These are phyloP conservation scores for Fusarium nurragi DNA, from an alignment of 2,329 filamentous ascomycete genomes.

Conservation along the genomic window DNA sequence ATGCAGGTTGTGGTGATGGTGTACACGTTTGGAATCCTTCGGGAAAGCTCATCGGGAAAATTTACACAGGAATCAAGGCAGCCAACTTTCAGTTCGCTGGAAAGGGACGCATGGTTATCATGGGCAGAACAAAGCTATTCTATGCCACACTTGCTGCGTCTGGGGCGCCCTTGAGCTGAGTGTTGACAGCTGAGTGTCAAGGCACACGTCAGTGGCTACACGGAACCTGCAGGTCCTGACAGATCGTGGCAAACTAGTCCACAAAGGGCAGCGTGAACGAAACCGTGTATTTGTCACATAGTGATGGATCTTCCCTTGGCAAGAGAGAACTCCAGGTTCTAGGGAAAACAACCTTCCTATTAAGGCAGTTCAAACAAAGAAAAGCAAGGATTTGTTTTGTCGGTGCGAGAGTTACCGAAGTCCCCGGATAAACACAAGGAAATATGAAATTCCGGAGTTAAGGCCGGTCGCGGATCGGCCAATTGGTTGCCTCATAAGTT, in stretches of 20 bases:
- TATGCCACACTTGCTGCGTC: constrained; percentile 44
- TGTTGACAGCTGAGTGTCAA: not conserved
- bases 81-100: constrained; percentile 59
- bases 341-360: not conserved
- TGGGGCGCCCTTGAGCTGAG: constrained; percentile 22
- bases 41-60: constrained; percentile 63
- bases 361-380: not conserved
- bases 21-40: constrained; percentile 59
- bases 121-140: constrained; percentile 49
- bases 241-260: not conserved
- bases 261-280: not conserved
- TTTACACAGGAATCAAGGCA: constrained; percentile 57
- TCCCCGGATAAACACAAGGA: not conserved
- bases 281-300: too few species aligned
- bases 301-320: not conserved
- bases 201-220: not conserved
- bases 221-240: too few species aligned
- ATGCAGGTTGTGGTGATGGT: constrained; percentile 59
- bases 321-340: not conserved
- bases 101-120: constrained; percentile 49
- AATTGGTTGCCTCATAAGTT: not conserved
- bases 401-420: not conserved
- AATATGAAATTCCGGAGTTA: not conserved
- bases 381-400: not conserved
- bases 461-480: not conserved